phyloP scores from a whole-genome alignment of 768 basidiomycete genomes.

The Suillus alpinus region DNA sequence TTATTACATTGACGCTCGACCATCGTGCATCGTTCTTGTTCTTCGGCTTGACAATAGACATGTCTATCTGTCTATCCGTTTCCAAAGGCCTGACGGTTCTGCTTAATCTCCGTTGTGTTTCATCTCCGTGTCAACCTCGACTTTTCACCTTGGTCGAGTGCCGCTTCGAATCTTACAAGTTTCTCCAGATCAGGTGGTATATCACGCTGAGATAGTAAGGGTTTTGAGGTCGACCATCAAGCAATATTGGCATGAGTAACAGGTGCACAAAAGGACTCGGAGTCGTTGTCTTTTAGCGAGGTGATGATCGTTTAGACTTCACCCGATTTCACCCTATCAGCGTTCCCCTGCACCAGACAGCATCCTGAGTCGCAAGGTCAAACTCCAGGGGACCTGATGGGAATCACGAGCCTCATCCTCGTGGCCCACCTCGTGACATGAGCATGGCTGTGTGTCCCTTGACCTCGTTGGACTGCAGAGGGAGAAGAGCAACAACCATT shows the following conservation, averaged over 20 bases:
- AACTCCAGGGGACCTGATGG: not conserved
- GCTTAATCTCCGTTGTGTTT: not conserved
- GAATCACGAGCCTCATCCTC: not conserved
- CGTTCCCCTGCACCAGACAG: not conserved
- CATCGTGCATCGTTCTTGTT: not conserved
- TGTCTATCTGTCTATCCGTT: not conserved
- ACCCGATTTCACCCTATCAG: not conserved
- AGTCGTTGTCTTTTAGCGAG: not conserved
- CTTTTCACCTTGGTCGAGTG: not conserved
- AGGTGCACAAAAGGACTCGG: not conserved
- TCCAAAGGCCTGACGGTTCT: not conserved
- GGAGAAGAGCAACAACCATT: not conserved
- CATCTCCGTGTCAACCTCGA: not conserved
- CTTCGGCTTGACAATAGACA: not conserved
- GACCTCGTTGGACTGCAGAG: not conserved
- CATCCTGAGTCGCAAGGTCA: not conserved
- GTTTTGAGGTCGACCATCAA: not conserved
- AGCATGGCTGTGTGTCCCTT: not conserved
- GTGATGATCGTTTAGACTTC: not conserved
- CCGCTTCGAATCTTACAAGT: not conserved
- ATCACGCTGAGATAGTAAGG: not conserved
- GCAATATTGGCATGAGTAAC: not conserved
- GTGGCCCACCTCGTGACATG: not conserved
- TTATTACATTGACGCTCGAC: not conserved
- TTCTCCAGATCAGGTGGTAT: not conserved